These are phyloP conservation scores for Erigeron canadensis DNA, from an alignment of 129 eudicot genomes.

Conservation along the genomic window DNA sequence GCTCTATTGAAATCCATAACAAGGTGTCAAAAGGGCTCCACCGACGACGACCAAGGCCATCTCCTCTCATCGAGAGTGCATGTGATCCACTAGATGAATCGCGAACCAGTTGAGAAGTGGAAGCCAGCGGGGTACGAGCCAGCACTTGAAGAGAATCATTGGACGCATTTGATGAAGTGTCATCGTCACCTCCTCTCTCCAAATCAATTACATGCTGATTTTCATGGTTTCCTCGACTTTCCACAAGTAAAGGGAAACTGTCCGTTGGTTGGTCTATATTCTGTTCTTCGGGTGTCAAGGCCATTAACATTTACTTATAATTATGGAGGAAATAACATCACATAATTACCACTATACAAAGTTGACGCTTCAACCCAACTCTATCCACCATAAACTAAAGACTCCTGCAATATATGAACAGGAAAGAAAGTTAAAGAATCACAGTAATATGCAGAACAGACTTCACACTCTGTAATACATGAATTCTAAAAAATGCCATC, in stretches of 20 bases:
- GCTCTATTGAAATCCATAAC: conserved; percentile 62
- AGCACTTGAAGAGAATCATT: conserved; percentile 24
- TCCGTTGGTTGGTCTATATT: conserved; percentile 45
- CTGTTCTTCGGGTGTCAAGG: conserved; percentile 44
- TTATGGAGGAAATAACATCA: conserved; percentile 18
- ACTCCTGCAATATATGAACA: conserved; percentile 20
- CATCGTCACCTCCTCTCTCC: conserved; percentile 47
- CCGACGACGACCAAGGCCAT: conserved; percentile 45
- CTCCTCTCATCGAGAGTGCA: conserved; percentile 50
- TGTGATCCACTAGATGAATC: conserved; percentile 33
- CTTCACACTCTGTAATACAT: not conserved
- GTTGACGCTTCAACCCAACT: conserved; percentile 14
- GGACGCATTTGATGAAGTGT: conserved; percentile 46
- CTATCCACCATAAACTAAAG: conserved; percentile 15
- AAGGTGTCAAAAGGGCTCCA: conserved; percentile 71
- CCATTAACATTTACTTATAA: conserved; percentile 35
- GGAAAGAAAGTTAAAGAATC: not conserved
- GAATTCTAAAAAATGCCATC: not conserved
- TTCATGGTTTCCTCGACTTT: conserved; percentile 37
- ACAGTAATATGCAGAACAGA: not conserved
- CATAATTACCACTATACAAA: conserved; percentile 12
- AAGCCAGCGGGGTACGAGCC: conserved; percentile 31
- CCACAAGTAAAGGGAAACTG: conserved; percentile 55
- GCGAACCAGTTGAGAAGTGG: conserved; percentile 32
- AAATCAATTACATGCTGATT: conserved; percentile 55